Evolutionary conservation across 2,329 filamentous ascomycete genomes (phyloP), one percentile per base, ranked within the genome.

Genomic region (Trichoderma polysporum): DNA sequence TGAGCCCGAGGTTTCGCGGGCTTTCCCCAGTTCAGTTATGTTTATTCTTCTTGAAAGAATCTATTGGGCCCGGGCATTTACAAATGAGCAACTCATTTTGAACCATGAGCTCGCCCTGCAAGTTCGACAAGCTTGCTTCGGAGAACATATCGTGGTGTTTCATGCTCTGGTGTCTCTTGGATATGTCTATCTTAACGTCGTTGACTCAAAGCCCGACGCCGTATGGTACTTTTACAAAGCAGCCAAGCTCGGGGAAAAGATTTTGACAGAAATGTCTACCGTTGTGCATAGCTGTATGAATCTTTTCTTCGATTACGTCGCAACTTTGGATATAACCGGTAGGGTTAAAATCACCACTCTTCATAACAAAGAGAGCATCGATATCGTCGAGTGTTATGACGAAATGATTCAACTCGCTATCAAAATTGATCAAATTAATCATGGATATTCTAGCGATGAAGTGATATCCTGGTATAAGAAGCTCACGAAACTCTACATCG

Each of bases 221-320:
- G 73, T 78, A 2, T 73, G 73, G 31, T 79, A 74, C 68, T 79
- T 79, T 54, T 80, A 80, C 68, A 73, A 74, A 8, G 79, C 79
- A 9, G 74, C 73, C 4, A 72, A 71, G 12, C 39, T 79, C 0
- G 77, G 78, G 0, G 74, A 75, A 62, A 17, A 66, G 0, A 66
- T 80, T 4, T 62, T 80, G 4, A 77, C 76, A 22, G 72, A 73
- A 52, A 76, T 73, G 19, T 76, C 73, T 62, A 71, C 70, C 1
- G 66, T 80, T 2, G 76, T 80, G 1, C 66, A 78, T 1, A 70
- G 75, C 3, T 81, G 79, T 71, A 74, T 76, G 0, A 27, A 41
- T 5, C 17, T 29, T 17, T 45, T 59, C 56, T 29, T 59, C 3
- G 25, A 59, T 4, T 59, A 39, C 13, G n/a, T 22, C 10, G 29